These are phyloP conservation scores for Plenodomus tracheiphilus DNA, from an alignment of 2,329 filamentous ascomycete genomes.

Conservation along the genomic window DNA sequence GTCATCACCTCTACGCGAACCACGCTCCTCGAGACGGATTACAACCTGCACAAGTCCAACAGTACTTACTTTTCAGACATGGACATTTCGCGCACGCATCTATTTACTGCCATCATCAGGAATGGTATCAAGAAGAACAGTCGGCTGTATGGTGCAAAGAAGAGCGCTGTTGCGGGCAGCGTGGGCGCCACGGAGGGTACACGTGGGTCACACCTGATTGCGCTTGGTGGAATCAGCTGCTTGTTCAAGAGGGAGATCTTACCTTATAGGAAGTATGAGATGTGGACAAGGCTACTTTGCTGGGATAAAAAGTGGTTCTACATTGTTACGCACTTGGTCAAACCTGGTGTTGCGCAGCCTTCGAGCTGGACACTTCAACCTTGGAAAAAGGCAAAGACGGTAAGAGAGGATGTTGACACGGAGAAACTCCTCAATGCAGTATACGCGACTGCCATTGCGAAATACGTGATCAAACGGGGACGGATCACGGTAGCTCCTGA, in stretches of 20 bases:
- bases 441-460: constrained; percentile 54
- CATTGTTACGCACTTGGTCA: constrained; percentile 52
- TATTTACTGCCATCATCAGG: constrained; percentile 63
- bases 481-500: constrained; percentile 84
- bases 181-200: constrained; percentile 23
- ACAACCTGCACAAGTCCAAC: constrained; percentile 83
- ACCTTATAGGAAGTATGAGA: constrained; percentile 51
- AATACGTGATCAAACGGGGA: constrained; percentile 57
- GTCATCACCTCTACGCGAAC: constrained; percentile 68
- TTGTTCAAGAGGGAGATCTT: constrained; percentile 53
- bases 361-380: constrained; percentile 51
- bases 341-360: constrained; percentile 49
- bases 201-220: constrained; percentile 41
- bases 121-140: constrained; percentile 47
- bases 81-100: constrained; percentile 79
- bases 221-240: constrained; percentile 53
- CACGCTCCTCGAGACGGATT: constrained; percentile 78
- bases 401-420: constrained; percentile 25
- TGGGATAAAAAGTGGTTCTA: constrained; percentile 59
- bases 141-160: constrained; percentile 24
- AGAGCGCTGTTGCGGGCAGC: constrained; percentile 17
- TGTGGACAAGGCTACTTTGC: constrained; percentile 52
- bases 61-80: constrained; percentile 86
- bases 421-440: constrained; percentile 48
- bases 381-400: constrained; percentile 42